phyloP scores from a whole-genome alignment of 257 asterid species.

The Knoxia roxburghii region DNA sequence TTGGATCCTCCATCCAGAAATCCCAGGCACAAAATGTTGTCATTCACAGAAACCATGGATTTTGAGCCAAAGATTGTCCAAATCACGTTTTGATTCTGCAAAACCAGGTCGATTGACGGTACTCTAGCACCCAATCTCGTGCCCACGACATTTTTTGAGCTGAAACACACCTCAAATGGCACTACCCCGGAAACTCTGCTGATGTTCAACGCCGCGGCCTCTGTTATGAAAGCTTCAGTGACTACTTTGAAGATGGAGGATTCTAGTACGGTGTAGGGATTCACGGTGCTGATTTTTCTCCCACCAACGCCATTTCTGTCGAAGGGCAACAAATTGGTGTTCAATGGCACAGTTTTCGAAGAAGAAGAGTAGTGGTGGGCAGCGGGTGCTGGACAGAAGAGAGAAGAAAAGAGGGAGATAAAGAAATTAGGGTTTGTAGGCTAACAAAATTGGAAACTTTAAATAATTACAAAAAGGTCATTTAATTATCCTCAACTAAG shows the following conservation, averaged over 20 bases:
- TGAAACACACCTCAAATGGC: conserved; percentile 58
- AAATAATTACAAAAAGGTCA: no score
- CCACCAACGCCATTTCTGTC: conserved; percentile 15
- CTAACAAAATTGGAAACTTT: no score
- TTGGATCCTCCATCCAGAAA: conserved; percentile 48
- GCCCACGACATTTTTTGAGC: conserved; percentile 23
- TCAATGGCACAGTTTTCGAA: conserved; percentile 6
- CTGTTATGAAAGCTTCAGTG: conserved; percentile 22
- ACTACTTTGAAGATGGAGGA: conserved; percentile 36
- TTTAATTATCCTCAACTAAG: no score
- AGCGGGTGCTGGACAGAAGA: no score
- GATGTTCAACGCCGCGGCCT: conserved; percentile 35
- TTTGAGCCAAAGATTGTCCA: conserved; percentile 58
- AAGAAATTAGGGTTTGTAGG: no score
- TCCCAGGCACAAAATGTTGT: conserved; percentile 45
- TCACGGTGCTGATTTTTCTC: conserved; percentile 23
- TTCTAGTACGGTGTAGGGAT: conserved; percentile 50
- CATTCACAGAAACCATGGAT: conserved; percentile 51
- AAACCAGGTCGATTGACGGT: conserved; percentile 40
- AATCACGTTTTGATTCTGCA: conserved; percentile 39
- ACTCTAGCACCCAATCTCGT: conserved; percentile 57
- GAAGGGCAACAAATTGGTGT: conserved; percentile 14
- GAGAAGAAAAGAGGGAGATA: no score
- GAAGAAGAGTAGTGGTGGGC: no score
- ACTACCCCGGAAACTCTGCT: conserved; percentile 27